Conservation (phyloP, 1,284 basidiomycete genomes). For the Marasmius fiardii region DNA sequence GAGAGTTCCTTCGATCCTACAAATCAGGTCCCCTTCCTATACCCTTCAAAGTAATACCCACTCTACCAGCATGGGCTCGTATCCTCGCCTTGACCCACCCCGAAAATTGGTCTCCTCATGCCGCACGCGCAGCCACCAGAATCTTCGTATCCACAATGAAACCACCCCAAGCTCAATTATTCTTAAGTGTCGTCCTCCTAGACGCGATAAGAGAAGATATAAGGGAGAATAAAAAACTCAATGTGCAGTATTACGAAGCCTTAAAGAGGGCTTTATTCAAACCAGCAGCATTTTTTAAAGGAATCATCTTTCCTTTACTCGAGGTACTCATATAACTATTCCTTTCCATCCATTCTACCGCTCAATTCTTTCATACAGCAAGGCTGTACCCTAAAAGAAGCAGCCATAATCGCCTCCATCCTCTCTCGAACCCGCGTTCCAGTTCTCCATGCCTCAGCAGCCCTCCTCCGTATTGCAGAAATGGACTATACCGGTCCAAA, state of each 20-base stretch:
- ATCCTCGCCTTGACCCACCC: conserved; percentile 93
- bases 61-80: conserved; percentile 94
- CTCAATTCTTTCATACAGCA: conserved; percentile 29
- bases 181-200: conserved; percentile 88
- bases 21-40: conserved; percentile 96
- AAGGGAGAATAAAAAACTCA: conserved; percentile 80
- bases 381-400: conserved; percentile 93
- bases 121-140: conserved; percentile 89
- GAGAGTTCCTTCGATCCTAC: conserved; percentile 85
- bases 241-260: conserved; percentile 92
- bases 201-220: conserved; percentile 94
- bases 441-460: conserved; percentile 94
- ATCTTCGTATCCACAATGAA: conserved; percentile 98
- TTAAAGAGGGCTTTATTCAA: conserved; percentile 94
- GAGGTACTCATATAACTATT: conserved; percentile 59
- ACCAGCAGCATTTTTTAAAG: conserved; percentile 98
- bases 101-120: conserved; percentile 94
- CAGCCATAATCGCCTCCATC: conserved; percentile 92
- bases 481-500: conserved; percentile 98
- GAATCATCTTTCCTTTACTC: conserved; percentile 93
- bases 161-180: conserved; percentile 92
- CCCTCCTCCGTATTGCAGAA: conserved; percentile 87
- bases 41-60: conserved; percentile 97
- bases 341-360: neutral
- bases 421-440: conserved; percentile 92